Evolutionary conservation across 495 filamentous ascomycete species (phyloP).

Genomic region (Chlorociboria aeruginascens): DNA sequence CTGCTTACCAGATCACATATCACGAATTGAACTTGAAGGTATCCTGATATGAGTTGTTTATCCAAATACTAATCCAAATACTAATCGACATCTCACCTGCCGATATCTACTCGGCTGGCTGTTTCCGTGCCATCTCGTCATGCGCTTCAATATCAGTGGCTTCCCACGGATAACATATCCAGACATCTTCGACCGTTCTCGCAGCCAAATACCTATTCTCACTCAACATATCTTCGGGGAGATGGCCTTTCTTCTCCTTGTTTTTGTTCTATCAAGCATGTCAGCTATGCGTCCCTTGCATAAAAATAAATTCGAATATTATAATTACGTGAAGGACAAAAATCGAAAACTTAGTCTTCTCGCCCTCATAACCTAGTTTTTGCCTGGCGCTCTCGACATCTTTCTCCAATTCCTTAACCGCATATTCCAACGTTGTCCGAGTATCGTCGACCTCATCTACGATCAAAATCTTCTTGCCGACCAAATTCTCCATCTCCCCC

Average conservation of each 20-base stretch:
- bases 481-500: constrained; percentile 76
- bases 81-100: too few species aligned
- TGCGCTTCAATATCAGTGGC: constrained; percentile 93
- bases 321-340: constrained; percentile 87
- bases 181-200: constrained; percentile 77
- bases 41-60: too few species aligned
- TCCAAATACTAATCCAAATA: too few species aligned
- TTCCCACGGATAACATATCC: constrained; percentile 99
- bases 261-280: constrained; percentile 65
- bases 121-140: constrained; percentile 54
- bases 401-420: constrained; percentile 89
- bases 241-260: constrained; percentile 81
- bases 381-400: constrained; percentile 77
- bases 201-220: constrained; percentile 74
- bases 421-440: constrained; percentile 91
- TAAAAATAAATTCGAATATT: background rate
- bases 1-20: too few species aligned
- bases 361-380: constrained; percentile 49
- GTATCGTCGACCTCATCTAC: constrained; percentile 99
- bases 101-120: constrained; percentile 16
- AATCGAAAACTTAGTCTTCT: constrained; percentile 78
- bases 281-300: too few species aligned
- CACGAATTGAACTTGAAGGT: too few species aligned
- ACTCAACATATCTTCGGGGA: constrained; percentile 71
- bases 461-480: constrained; percentile 95